Evolutionary conservation across 352 stramenopile species (phyloP).

Genomic region (Pythium periplocum): DNA sequence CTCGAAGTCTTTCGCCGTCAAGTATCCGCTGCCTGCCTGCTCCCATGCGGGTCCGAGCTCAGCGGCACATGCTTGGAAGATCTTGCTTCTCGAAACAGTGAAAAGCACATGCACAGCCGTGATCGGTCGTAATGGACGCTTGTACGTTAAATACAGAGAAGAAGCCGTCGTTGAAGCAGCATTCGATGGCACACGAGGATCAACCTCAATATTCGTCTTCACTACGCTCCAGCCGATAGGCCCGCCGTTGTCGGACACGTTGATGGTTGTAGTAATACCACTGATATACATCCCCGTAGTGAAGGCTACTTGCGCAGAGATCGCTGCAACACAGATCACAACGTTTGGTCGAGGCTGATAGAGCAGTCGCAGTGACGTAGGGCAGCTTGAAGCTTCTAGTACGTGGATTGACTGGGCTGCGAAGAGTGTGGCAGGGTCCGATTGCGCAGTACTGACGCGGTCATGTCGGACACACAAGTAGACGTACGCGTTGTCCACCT

Average conservation of each 20-base stretch:
- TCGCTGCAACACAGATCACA: conserved; percentile 8
- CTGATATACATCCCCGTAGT: conserved; percentile 16
- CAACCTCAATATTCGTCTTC: not conserved
- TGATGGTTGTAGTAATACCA: conserved; percentile 2
- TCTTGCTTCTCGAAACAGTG: not conserved
- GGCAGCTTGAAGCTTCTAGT: conserved; percentile 1
- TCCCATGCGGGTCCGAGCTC: conserved; percentile 9
- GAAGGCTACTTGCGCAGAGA: conserved; percentile 2
- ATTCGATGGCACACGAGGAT: not conserved
- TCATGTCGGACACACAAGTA: conserved; percentile 18
- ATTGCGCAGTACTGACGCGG: conserved; percentile 1
- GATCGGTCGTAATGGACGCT: conserved; percentile 15
- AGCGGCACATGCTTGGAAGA: not conserved
- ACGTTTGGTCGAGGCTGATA: conserved; percentile 3
- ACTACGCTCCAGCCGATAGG: conserved; percentile 1
- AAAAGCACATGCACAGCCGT: conserved; percentile 2
- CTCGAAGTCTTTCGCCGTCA: not conserved
- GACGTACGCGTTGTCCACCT: not conserved
- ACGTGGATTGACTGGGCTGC: conserved; percentile 9
- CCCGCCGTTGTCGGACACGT: too few species aligned
- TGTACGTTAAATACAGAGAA: conserved; percentile 9
- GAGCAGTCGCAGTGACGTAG: conserved; percentile 5
- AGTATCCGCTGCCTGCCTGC: conserved; percentile 1
- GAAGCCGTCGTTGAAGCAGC: not conserved
- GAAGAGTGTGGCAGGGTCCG: conserved; percentile 1